Conservation (phyloP, 106 monocot genomes). For the Dendrobium catenatum region DNA sequence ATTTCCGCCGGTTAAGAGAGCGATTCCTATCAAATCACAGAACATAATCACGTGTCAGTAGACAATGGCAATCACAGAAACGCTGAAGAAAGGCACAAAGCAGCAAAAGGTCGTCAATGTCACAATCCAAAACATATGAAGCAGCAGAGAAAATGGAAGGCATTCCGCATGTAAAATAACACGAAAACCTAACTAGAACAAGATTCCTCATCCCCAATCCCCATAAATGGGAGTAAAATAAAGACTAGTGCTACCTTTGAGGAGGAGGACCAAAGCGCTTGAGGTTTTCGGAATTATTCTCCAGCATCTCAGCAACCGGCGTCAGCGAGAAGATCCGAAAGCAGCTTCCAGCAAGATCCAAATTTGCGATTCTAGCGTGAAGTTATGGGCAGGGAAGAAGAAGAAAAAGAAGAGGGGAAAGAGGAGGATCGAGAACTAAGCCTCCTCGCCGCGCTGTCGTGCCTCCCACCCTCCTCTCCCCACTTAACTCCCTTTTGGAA, state of each 20-base stretch:
- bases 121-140: neutral
- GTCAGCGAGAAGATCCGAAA: neutral
- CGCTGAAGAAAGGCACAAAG: neutral
- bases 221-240: neutral
- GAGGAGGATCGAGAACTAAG: neutral
- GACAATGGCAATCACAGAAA: neutral
- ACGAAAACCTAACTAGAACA: neutral
- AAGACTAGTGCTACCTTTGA: slow-evolving; percentile 21
- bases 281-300: slow-evolving; percentile 24
- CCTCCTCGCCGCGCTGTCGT: slow-evolving; percentile 2
- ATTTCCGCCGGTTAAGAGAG: slow-evolving; percentile 34
- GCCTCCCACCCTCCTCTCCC: neutral
- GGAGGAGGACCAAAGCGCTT: slow-evolving; percentile 40
- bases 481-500: neutral
- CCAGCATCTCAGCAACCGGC: slow-evolving; percentile 26
- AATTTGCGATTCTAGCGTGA: neutral
- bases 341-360: neutral
- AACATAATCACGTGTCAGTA: neutral
- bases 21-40: neutral
- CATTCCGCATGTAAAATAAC: neutral
- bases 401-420: neutral
- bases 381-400: neutral
- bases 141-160: neutral
- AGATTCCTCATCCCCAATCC: neutral
- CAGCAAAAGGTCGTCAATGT: neutral